Evolutionary conservation across 73 alveolate genomes (phyloP), one percentile per base, ranked within the genome.

Genomic region (Paraurostyla sp.): DNA sequence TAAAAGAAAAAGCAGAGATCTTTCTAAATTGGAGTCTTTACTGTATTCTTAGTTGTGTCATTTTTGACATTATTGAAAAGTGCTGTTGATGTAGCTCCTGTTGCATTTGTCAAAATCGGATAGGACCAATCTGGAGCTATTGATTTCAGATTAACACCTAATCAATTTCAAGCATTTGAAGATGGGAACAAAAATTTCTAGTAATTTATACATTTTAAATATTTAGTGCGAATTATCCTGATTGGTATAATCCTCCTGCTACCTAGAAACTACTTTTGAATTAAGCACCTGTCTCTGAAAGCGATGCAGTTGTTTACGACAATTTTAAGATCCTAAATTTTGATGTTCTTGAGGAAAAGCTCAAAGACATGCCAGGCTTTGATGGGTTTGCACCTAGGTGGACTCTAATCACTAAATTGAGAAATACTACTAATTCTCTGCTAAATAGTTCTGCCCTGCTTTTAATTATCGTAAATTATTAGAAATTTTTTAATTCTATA

Each of bases 101-200:
- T 93, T 6, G 93, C 97, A 16, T 98, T 96, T 81, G 89, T 98
- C 32, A 92, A 95, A 89, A 71, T 96, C n/a, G 95, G 97, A 32
- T 96, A 96, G 76, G 96, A 97, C 65, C 96, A 96, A 93, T 93
- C 93, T 13, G 98, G 99, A 23, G 99, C 97, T 60, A 85, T 95
- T 25, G 99, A 98, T 86, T 88, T 96, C 91, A 83, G 91, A 46
- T 51, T 97, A 56, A 78, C 96, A 0, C 98, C 99, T 48, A 27
- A 65, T 6, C 27, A 1, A 41, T 27, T 30, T 3, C n/a, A 45
- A 13, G 83, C 80, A 52, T 52, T 81, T 18, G 33, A 18, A 32
- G 91, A 81, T 27, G 91, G 91, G 15, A 57, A 81, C 40, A 48
- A 16, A 13, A 58, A 58, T 49, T 56, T 41, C 58, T 81, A 56